Base-by-base conservation (phyloP, 305 asterid genomes). In the Salvia sclarea region DNA sequence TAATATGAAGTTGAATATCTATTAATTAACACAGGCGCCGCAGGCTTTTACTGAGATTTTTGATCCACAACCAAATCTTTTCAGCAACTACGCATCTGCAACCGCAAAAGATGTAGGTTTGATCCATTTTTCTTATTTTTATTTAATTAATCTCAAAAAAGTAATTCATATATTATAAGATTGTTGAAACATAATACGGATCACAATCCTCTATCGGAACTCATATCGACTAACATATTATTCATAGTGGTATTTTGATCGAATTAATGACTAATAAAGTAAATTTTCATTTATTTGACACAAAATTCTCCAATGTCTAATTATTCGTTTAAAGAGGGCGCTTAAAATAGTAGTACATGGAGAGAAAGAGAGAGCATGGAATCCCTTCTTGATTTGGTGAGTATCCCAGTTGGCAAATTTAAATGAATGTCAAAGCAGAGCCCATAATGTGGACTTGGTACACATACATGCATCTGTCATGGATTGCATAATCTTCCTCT, bases 21-120 rank as follows among this genome's bases (percentile, higher is more conserved):
- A 33, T 1, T 4, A 30, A 33, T 69, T 6, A n/a, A n/a, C n/a
- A n/a, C 83, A 89, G 96, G 81, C 75, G 25, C 93, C 92, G 4
- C 75, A 80, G 13, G 97, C 97, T 30, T 92, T 90, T 85, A 81
- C 82, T 50, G 83, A 43, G 55, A 41, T 90, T 6, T 92, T 90
- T 22, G 97, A 88, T 73, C 94, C 91, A 16, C 87, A 84, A 0
- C 77, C 82, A 41, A 88, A 64, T 28, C 75, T 75, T 61, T 68
- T 90, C 65, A 65, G 61, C 72, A 71, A 47, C 81, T 85, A 71
- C 53, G 69, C 93, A 2, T 82, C 95, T 0, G 55, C 83, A 75
- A 74, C 88, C 2, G 78, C 82, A 20, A 92, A 85, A 83, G 94
- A 92, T 79, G 98, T 90, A 88, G 35, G 97, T 83, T 72, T 66